Base-by-base conservation (phyloP, 352 stramenopile genomes). In the Globisporangium yorkense region DNA sequence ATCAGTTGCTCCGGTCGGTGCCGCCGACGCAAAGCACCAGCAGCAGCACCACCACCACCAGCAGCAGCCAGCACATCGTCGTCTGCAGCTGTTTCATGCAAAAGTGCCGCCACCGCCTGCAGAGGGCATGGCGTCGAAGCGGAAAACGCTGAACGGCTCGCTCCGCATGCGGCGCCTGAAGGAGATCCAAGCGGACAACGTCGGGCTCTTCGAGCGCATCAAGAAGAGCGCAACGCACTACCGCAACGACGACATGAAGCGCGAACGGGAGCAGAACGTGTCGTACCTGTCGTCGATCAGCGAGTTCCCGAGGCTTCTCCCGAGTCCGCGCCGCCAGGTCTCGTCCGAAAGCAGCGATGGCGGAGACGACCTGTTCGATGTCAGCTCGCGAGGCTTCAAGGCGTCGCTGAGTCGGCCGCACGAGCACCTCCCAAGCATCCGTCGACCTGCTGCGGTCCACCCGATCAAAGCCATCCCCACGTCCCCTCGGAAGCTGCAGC, bases 211-310 rank as follows among this genome's bases (percentile, higher is more conserved):
- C 21, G 69, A 81, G 13, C 70, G 80, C 13, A 87, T 90, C 57
- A 74, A 77, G 44, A 83, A 87, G 60, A 88, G 63, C 45, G 57
- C 62, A 2, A 67, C 80, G 1, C 76, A 89, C 59, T 92, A 92
- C 51, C 67, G 72, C 2, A 85, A 84, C 9, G 72, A 84, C 43
- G 56, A 77, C 10, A 54, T 92, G 15, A 65, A 62, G 21, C 75
- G 70, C 48, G 80, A 88, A 24, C 89, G 80, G 77, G 62, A 77
- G 20, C 81, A 88, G 53, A 90, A 88, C 62, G 54, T 85, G 20
- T 76, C 80, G 27, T 92, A 89, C 37, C 60, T 92, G 33, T 71
- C 75, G 20, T 86, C 82, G 9, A 90, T 90, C 49, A 86, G 72
- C 50, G 76, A 81, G 57, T 89, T 85, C 53, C 82, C 75, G 0